Evolutionary conservation across 164 flowering plant genomes (phyloP).

Genomic region (Sedum album): DNA sequence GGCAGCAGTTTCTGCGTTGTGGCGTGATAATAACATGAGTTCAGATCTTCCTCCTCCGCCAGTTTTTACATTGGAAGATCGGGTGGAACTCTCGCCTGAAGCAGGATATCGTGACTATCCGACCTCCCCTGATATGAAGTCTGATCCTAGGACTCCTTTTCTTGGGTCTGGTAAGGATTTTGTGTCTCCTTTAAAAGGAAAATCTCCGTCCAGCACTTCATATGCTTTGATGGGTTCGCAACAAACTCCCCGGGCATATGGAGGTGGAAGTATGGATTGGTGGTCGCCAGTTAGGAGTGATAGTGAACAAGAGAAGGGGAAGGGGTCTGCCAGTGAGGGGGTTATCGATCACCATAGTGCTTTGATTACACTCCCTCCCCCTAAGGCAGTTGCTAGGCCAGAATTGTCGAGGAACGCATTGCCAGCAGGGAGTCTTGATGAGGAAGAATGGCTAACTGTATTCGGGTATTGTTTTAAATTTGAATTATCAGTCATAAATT

Average conservation of each 20-base stretch:
- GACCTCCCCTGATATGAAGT: no score
- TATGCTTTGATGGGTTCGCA: constrained; percentile 30
- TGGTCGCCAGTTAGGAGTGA: constrained; percentile 28
- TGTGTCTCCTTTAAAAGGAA: constrained; percentile 45
- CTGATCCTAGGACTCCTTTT: constrained; percentile 44
- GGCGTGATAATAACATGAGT: constrained; percentile 82
- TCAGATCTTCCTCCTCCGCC: no score
- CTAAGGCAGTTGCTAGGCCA: constrained; percentile 90
- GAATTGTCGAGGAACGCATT: constrained; percentile 60
- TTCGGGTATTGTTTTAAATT: constrained; percentile 49
- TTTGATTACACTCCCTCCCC: constrained; percentile 35
- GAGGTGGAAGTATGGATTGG: constrained; percentile 38
- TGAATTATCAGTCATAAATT: not conserved
- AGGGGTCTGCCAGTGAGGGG: not conserved
- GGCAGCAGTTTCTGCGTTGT: constrained; percentile 87
- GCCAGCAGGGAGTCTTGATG: constrained; percentile 51
- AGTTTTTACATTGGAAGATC: no score
- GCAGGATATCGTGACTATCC: constrained; percentile 56
- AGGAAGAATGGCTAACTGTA: constrained; percentile 95
- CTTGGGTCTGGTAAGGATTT: constrained; percentile 34
- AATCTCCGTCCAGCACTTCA: constrained; percentile 54
- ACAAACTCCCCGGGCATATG: constrained; percentile 46
- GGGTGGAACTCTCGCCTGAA: constrained; percentile 80
- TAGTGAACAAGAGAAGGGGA: not conserved
- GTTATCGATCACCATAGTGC: not conserved